Conservation (phyloP, 495 filamentous ascomycete species). For the Trypethelium eluteriae region DNA sequence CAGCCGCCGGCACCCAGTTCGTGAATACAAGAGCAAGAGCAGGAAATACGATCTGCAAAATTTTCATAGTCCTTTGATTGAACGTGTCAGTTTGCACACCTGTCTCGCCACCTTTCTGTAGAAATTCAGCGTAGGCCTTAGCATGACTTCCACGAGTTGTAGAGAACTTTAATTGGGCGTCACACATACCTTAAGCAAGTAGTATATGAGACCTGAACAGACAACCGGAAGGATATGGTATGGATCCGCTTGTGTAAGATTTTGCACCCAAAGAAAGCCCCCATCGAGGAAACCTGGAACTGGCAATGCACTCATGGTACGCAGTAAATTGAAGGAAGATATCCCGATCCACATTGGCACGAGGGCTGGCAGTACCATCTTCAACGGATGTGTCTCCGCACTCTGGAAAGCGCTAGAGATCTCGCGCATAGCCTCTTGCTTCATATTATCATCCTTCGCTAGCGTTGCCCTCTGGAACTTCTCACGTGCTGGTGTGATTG, state of each 20-base stretch:
- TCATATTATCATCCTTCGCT: slow-evolving; percentile 33
- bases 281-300: slow-evolving; percentile 68
- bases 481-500: neutral
- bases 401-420: slow-evolving; percentile 42
- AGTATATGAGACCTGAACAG: neutral
- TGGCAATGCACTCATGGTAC: slow-evolving; percentile 66
- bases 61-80: neutral
- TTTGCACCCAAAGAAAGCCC: slow-evolving; percentile 65
- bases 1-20: neutral
- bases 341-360: slow-evolving; percentile 64
- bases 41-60: neutral
- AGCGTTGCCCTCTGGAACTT: neutral
- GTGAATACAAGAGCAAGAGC: neutral
- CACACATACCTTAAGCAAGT: neutral
- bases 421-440: slow-evolving; percentile 33
- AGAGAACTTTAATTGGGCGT: neutral
- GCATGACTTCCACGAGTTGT: neutral
- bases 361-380: slow-evolving; percentile 50
- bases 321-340: slow-evolving; percentile 70
- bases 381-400: slow-evolving; percentile 48
- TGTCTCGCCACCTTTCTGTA: neutral
- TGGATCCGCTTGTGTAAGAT: slow-evolving; percentile 74
- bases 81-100: neutral
- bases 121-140: neutral
- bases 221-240: slow-evolving; percentile 59